Evolutionary conservation across 176 grass and related monocot species (phyloP), one percentile per base, ranked within the genome.

Genomic region (Cenchrus americanus): DNA sequence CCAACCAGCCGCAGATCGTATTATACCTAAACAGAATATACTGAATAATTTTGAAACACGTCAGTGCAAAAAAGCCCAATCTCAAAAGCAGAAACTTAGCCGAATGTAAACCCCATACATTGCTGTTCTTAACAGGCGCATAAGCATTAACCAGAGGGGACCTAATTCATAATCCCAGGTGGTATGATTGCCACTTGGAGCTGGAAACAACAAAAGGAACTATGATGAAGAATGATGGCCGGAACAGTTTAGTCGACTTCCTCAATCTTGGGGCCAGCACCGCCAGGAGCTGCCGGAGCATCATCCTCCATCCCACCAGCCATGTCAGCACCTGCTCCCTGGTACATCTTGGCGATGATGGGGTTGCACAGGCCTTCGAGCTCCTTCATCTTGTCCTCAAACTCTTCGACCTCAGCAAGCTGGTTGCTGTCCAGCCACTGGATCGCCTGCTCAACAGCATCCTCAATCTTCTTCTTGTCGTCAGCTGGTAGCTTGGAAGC

Each of bases 261-360:
- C 73, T 88, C 90, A n/a, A 83, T 92, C 86, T 92, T 92, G 10
- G 90, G 86, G 10, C 82, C 86, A 92, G 82, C 70, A 40, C 76
- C 86, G 1, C 76, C 90, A 19, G 82, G 68, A 23, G 86, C 73
- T 15, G 90, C 49, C 0, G 82, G 86, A 32, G 72, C 72, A 67
- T 91, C 90, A 10, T 91, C 86, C 0, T 85, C 89, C 88, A 86
- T 90, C 37, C 58, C 79, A 24, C 73, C 83, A n/a, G 58, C 66
- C 82, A 82, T 82, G 30, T 88, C 90, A 68, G 73, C 86, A 48
- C 90, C 90, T 0, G 82, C 67, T 0, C 86, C 90, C 78, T 92
- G 90, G 86, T 92, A 92, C 90, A 88, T 92, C 67, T 86, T 85
- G 46, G 89, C 81, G 40, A 91, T 91, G 69, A 91, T 91, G 66